Base-by-base conservation (phyloP, 768 basidiomycete species). In the Tylopilus cervinicoccineus region DNA sequence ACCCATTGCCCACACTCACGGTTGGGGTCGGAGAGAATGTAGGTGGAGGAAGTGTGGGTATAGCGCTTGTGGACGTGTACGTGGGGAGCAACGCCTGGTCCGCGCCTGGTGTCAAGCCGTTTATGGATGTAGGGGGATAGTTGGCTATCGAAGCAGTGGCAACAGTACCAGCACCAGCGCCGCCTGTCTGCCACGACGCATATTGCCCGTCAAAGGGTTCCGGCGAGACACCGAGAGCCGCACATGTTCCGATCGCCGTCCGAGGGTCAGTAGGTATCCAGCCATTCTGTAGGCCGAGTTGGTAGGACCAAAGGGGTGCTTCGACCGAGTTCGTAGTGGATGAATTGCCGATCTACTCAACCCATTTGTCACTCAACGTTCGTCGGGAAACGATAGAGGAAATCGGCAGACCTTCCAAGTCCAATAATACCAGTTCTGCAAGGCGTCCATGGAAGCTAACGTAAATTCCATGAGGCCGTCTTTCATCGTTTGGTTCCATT, bases 251-350 rank as follows among this genome's bases (percentile, higher is more conserved):
- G n/a, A 72, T 52, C 22, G 81, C 77, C 6, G 56, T 65, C 37
- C 88, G 73, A 16, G 89, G 89, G 72, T 93, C 86, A 2, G 64
- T 61, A 7, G 90, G 88, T 32, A 91, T 80, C 83, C 86, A 91
- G 24, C 89, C 91, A 45, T 86, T 73, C 50, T 78, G 70, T 40
- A 92, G 78, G 9, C 80, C 76, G 61, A 84, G 79, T 58, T 79
- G 68, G 69, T 87, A 88, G 17, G 81, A 81, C 86, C 86, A 88
- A 54, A 82, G 68, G 1, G 84, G 82, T 8, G 77, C 62, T 51
- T 76, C 67, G 6, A 80, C 73, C 5, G 57, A 72, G 39, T 75
- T 76, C 23, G 74, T 69, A 10, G 70, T 68, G 29, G 76, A 71
- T 3, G 80, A 81, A 54, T 77, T 77, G 45, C 83, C 85, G 43